Evolutionary conservation across 1,284 basidiomycete species (phyloP).

Genomic region (Ceratobasidium sp.): DNA sequence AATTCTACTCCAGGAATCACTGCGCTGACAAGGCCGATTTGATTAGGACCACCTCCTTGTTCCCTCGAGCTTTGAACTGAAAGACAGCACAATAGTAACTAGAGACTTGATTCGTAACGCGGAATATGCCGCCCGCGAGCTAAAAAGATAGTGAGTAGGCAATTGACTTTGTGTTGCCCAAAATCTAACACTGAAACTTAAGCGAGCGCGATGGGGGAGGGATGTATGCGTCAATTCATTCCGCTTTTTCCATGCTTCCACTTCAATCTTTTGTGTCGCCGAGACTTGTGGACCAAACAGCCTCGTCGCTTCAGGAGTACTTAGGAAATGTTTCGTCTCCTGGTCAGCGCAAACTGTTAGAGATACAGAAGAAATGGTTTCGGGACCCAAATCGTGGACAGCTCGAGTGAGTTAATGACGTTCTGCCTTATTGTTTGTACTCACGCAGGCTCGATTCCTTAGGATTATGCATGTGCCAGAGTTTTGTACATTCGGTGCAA

Average conservation of each 20-base stretch:
- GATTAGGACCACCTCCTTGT: constrained; percentile 44
- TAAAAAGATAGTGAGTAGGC: constrained; percentile 49
- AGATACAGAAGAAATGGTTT: constrained; percentile 43
- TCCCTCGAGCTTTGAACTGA: constrained; percentile 48
- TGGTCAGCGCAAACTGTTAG: constrained; percentile 22
- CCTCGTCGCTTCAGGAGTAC: not conserved
- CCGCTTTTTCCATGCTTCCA: constrained; percentile 44
- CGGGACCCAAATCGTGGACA: constrained; percentile 38
- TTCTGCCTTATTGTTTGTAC: not conserved
- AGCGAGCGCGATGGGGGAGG: constrained; percentile 32
- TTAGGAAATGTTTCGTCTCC: not conserved
- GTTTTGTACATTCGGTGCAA: constrained; percentile 40
- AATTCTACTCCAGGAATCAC: not conserved
- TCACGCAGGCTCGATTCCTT: not conserved
- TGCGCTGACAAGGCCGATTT: not conserved
- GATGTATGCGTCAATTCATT: constrained; percentile 45
- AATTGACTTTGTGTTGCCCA: not conserved
- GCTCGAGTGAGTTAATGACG: constrained; percentile 42
- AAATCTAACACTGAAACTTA: not conserved
- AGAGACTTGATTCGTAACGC: constrained; percentile 49
- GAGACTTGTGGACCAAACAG: constrained; percentile 4
- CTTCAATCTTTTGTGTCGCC: constrained; percentile 15
- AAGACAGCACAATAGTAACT: constrained; percentile 48
- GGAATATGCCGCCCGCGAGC: constrained; percentile 45
- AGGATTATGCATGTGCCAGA: constrained; percentile 46